Evolutionary conservation across 2,329 filamentous ascomycete genomes (phyloP).

Genomic region (Graphilbum fragrans): DNA sequence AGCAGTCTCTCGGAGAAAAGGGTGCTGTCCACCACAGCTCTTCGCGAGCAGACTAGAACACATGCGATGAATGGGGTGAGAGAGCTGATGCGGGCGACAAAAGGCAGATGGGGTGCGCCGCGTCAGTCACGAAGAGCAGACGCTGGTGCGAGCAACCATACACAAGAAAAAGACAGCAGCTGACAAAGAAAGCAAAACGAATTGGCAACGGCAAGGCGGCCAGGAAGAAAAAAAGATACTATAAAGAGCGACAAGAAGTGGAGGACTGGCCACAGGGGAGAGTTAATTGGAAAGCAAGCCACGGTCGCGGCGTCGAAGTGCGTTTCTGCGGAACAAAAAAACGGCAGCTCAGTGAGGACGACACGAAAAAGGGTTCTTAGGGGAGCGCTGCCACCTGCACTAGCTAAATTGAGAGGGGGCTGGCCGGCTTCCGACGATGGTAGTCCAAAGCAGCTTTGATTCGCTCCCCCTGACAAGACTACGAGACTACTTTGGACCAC

Average conservation of each 20-base stretch:
- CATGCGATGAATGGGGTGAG: too few relatives aligned
- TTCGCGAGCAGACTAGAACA: too few relatives aligned
- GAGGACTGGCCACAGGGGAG: background rate
- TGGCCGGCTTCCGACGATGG: conserved; percentile 1
- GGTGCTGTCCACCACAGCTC: too few relatives aligned
- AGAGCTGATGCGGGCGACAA: too few relatives aligned
- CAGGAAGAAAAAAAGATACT: background rate
- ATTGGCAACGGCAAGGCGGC: background rate
- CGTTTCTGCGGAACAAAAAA: conserved; percentile 3
- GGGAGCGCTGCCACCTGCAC: conserved; percentile 1
- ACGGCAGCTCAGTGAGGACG: conserved; percentile 4
- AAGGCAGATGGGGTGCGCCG: background rate
- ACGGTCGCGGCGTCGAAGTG: conserved; percentile 3
- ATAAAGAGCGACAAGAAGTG: conserved; percentile 1
- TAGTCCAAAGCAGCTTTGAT: conserved; percentile 3
- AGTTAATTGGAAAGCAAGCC: conserved; percentile 3
- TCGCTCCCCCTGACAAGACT: conserved; percentile 6
- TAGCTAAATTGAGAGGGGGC: conserved; percentile 8
- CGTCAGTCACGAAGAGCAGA: background rate
- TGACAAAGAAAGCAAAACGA: background rate
- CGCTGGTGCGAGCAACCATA: background rate
- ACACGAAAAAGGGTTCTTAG: conserved; percentile 1
- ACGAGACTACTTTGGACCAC: background rate
- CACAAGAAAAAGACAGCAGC: background rate
- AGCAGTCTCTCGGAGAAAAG: too few relatives aligned